Base-by-base conservation (phyloP, 257 asterid species). In the Prunella vulgaris region DNA sequence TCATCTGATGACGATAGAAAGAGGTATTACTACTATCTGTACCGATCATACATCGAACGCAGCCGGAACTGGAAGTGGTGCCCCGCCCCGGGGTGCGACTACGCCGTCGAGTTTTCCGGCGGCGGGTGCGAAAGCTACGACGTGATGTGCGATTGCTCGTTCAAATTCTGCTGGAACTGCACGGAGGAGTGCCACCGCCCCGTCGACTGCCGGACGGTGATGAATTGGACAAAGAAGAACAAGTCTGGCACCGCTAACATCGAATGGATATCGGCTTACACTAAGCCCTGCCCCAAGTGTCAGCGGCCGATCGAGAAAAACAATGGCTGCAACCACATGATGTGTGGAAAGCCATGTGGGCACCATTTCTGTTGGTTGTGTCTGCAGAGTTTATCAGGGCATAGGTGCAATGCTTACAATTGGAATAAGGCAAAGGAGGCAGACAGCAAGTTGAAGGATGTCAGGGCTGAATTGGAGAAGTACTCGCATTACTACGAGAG, bases 281-380 rank as follows among this genome's bases (percentile, higher is more conserved):
- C 82, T 1, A 84, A 78, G 72, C 82, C 71, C 22, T 84, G 88
- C 9, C 88, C 85, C 2, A 78, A 54, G 48, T 70, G 75, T 15
- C n/a, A n/a, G 2, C 10, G 37, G 7, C 60, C 61, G 0, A 52
- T 66, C 20, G 13, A 66, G 6, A 66, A 66, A 2, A n/a, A 4
- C 33, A 0, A 30, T 0, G 62, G 75, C 7, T 44, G 61, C 52
- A 30, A 70, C 2, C 12, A 3, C 35, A 59, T 58, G 61, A 44
- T 4, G 0, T 70, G 74, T 27, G 1, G 2, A 0, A 0, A 0
- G 0, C 61, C 17, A 6, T 70, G 75, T 30, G 1, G 14, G 0
- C 30, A 10, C n/a, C 0, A 4, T 0, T 70, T 70, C 46, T 70
- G 75, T 10, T 70, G 68, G 75, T 0, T 10, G 3, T 70, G 75